phyloP scores from a whole-genome alignment of 768 basidiomycete species.

The Terana coerulea region DNA sequence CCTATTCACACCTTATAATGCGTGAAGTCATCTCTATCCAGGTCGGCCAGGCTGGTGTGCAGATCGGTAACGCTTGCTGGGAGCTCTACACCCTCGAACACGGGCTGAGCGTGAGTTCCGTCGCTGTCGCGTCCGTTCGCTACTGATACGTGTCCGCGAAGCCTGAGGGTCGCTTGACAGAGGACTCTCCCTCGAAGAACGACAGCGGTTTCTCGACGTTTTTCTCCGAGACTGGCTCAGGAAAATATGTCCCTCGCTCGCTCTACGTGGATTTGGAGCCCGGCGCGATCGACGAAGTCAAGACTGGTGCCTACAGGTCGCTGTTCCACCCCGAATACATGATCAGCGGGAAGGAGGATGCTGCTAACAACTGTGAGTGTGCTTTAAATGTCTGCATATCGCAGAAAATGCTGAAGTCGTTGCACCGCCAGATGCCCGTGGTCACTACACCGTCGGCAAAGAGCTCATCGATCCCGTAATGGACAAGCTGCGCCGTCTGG shows the following conservation, averaged over 20 bases:
- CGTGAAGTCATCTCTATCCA: slow-evolving; percentile 96
- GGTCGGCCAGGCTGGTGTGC: slow-evolving; percentile 95
- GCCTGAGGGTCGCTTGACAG: slow-evolving; percentile 88
- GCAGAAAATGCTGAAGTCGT: slow-evolving; percentile 16
- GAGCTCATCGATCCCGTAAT: slow-evolving; percentile 95
- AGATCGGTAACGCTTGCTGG: slow-evolving; percentile 97
- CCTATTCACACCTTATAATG: slow-evolving; percentile 40
- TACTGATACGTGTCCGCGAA: slow-evolving; percentile 28
- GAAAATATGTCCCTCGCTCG: slow-evolving; percentile 95
- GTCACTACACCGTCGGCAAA: slow-evolving; percentile 98
- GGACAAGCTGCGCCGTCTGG: slow-evolving; percentile 91
- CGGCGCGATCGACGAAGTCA: slow-evolving; percentile 93
- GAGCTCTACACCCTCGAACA: slow-evolving; percentile 98
- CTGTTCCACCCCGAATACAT: slow-evolving; percentile 98
- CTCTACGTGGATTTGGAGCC: slow-evolving; percentile 97
- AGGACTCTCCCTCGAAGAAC: slow-evolving; percentile 60
- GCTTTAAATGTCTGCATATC: neutral
- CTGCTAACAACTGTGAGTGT: slow-evolving; percentile 93
- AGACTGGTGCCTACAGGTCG: slow-evolving; percentile 85
- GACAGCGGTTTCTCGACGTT: slow-evolving; percentile 96
- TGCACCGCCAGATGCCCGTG: slow-evolving; percentile 88
- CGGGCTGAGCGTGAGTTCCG: slow-evolving; percentile 77
- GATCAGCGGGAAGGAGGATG: slow-evolving; percentile 97
- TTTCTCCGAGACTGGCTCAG: slow-evolving; percentile 92
- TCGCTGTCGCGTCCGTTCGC: neutral